Conservation (phyloP, 1,284 basidiomycete species). For the Neotropicomus parvogracilis region DNA sequence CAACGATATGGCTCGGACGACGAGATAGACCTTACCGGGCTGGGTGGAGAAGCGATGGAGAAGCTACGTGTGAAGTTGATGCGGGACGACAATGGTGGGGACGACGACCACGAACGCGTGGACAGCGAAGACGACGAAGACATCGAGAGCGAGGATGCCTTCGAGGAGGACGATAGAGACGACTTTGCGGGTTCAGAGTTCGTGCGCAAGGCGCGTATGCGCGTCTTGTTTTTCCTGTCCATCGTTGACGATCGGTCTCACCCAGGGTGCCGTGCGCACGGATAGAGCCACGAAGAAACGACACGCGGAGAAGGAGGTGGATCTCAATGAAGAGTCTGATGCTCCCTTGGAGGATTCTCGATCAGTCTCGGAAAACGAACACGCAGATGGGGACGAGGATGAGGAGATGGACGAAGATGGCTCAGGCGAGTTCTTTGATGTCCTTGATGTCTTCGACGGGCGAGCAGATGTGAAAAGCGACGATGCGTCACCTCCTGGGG, state of each 20-base stretch:
- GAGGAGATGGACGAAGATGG: conserved; percentile 50
- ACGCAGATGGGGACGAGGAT: conserved; percentile 38
- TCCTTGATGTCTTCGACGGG: conserved; percentile 67
- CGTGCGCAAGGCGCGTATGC: conserved; percentile 42
- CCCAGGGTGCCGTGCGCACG: conserved; percentile 12
- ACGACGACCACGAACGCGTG: conserved; percentile 41
- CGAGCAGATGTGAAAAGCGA: conserved; percentile 39
- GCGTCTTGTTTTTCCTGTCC: not conserved
- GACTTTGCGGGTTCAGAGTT: conserved; percentile 68
- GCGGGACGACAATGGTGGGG: conserved; percentile 57
- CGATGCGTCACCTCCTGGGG: not conserved
- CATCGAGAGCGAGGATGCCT: conserved; percentile 75
- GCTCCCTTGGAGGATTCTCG: conserved; percentile 28
- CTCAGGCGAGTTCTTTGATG: conserved; percentile 61
- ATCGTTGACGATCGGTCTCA: conserved; percentile 5
- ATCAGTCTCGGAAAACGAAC: conserved; percentile 34
- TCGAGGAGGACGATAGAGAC: conserved; percentile 81
- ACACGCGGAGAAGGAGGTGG: conserved; percentile 33
- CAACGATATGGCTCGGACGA: conserved; percentile 37
- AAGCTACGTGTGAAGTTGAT: conserved; percentile 49
- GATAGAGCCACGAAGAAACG: conserved; percentile 9
- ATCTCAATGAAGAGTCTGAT: conserved; percentile 64
- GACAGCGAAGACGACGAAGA: conserved; percentile 74
- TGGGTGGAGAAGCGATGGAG: conserved; percentile 34
- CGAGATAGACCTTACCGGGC: conserved; percentile 39